Evolutionary conservation across 2,329 filamentous ascomycete species (phyloP).

Genomic region (Penicillium rolfsii): DNA sequence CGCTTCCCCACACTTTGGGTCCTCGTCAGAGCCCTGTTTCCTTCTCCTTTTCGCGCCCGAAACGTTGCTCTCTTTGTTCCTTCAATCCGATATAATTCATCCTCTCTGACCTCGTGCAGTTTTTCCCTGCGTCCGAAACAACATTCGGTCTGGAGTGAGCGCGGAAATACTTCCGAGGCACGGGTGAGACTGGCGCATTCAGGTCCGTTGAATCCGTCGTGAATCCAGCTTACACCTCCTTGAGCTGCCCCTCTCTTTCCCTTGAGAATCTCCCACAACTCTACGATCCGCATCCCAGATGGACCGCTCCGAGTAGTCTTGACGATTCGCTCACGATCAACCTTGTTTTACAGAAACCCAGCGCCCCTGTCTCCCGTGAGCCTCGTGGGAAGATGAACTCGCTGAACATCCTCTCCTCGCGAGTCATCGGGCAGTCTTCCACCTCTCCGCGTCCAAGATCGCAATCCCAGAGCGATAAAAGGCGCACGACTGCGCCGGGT

Average conservation of each 20-base stretch:
- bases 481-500: constrained; percentile 35
- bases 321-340: constrained; percentile 25
- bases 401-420: constrained; percentile 87
- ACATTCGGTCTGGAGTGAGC: constrained; percentile 17
- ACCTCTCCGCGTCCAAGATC: constrained; percentile 58
- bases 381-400: constrained; percentile 81
- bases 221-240: constrained; percentile 25
- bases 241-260: constrained; percentile 20
- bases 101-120: background rate
- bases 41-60: constrained; percentile 17
- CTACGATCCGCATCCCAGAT: constrained; percentile 14
- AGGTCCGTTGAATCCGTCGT: constrained; percentile 36
- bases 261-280: constrained; percentile 13
- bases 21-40: constrained; percentile 13
- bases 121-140: constrained; percentile 10
- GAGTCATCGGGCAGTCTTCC: constrained; percentile 68
- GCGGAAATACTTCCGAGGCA: constrained; percentile 33
- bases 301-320: constrained; percentile 19
- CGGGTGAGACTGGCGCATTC: constrained; percentile 45
- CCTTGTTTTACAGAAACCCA: constrained; percentile 35
- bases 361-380: constrained; percentile 52
- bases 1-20: constrained; percentile 34
- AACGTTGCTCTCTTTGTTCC: constrained; percentile 11
- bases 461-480: constrained; percentile 55
- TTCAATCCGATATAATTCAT: constrained; percentile 12